Evolutionary conservation across 441 rosid species (phyloP), one percentile per base, ranked within the genome.

Genomic region (Aleurites moluccanus): DNA sequence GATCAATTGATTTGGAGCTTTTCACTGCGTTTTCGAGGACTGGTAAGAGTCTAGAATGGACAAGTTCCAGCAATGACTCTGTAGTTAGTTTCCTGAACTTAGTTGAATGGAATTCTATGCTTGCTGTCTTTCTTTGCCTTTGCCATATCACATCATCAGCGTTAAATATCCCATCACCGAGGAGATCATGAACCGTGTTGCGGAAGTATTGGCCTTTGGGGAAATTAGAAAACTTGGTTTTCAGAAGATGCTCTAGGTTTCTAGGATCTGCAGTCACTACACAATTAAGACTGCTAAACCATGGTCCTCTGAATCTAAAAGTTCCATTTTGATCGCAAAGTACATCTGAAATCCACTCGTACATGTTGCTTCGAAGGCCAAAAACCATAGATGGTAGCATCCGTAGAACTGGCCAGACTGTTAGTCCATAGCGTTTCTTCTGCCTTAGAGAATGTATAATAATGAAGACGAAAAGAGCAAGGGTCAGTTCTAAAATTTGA

Each of bases 31-130:
- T 82, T 76, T 90, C 90, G 0, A 94, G 89, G 47, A 94, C 93
- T 0, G 93, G 93, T 25, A 91, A 74, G 50, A 94, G 96, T 64
- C 99, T 85, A 50, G 81, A 75, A 74, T 92, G 94, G 25, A 94
- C 96, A 6, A 94, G 97, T 78, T 91, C 92, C 13, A 79, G 78
- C 81, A 91, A 76, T 1, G 98, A 92, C 10, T 90, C 88, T 0
- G 85, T 80, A 1, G 97, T 94, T 64, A 89, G 53, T n/a, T 88
- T 80, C 74, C 97, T 82, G 89, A 94, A 92, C 81, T 86, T 89
- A 0, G 93, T 79, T 6, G 99, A 94, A 67, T 92, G 99, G 76
- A 94, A 94, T 92, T 92, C 98, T 25, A 91, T 85, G 87, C 96
- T 92, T 0, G 98, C 92, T 0, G 93, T 88, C 81, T 92, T 94